Evolutionary conservation across 768 basidiomycete species (phyloP).

Genomic region (Suillus clintonianus): DNA sequence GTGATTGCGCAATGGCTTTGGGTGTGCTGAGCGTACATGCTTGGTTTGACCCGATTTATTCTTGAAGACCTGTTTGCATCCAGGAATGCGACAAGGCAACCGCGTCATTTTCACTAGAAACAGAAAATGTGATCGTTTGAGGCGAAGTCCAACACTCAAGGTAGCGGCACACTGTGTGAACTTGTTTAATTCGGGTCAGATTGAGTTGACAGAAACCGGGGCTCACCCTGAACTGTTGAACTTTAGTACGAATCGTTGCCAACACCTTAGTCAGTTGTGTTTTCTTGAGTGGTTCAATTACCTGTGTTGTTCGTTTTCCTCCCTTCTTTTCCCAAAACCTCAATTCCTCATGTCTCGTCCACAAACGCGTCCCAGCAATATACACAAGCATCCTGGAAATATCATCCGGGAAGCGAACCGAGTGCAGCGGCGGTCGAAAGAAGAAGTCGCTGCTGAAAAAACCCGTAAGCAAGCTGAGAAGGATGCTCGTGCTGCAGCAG

Average conservation of each 20-base stretch:
- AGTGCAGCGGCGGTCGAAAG: conserved; percentile 6
- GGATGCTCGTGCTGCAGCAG: neutral
- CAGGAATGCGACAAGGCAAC: neutral
- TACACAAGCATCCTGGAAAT: conserved; percentile 2
- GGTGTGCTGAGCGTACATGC: conserved; percentile 1
- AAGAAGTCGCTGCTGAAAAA: conserved; percentile 9
- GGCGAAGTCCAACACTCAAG: neutral
- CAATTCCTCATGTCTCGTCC: neutral
- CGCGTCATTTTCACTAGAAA: neutral
- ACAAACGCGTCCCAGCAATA: conserved; percentile 4
- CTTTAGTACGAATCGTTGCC: neutral
- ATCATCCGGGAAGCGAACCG: neutral
- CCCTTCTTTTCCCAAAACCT: neutral
- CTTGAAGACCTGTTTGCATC: conserved; percentile 1
- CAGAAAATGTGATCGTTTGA: neutral
- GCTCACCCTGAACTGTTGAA: neutral
- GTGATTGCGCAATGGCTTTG: neutral
- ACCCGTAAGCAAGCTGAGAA: conserved; percentile 1
- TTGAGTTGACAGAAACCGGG: neutral
- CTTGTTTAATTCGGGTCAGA: neutral
- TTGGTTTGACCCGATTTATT: conserved; percentile 4
- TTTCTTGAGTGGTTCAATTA: neutral
- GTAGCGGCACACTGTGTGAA: neutral
- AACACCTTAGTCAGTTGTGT: neutral
- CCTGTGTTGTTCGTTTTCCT: too few species aligned